These are phyloP conservation scores for Mallotus japonicus DNA, from an alignment of 441 rosid species.

Conservation along the genomic window DNA sequence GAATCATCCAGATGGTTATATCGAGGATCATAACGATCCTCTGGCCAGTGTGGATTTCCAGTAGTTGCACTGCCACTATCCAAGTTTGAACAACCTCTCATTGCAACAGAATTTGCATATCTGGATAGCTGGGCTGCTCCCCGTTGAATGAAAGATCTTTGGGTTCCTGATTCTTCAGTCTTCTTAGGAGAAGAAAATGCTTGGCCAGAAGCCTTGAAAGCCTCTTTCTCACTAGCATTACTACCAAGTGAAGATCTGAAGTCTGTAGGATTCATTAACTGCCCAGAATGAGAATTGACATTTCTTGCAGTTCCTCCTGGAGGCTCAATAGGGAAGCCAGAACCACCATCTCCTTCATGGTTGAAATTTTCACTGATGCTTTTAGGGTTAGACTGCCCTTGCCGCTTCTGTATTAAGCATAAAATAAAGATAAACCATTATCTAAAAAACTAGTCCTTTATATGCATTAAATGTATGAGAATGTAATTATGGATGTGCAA, in stretches of 20 bases:
- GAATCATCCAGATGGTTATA: constrained; percentile 37
- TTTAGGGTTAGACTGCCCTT: constrained; percentile 38
- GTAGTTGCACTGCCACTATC: constrained; percentile 40
- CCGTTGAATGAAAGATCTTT: constrained; percentile 41
- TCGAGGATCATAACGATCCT: constrained; percentile 37
- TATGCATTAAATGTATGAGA: not conserved
- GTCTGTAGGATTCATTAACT: constrained; percentile 24
- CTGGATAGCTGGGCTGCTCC: constrained; percentile 51
- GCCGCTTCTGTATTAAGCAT: constrained; percentile 43
- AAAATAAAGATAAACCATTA: not conserved
- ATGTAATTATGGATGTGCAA: not conserved
- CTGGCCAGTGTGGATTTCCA: constrained; percentile 40
- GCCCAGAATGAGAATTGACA: constrained; percentile 34
- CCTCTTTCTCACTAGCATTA: constrained; percentile 29
- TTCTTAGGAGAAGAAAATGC: constrained; percentile 38
- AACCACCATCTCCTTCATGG: constrained; percentile 42
- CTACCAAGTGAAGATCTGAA: constrained; percentile 32
- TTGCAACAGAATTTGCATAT: constrained; percentile 76
- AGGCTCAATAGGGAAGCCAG: constrained; percentile 50
- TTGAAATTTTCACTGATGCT: constrained; percentile 49
- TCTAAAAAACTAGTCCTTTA: not conserved
- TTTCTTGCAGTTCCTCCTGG: constrained; percentile 34
- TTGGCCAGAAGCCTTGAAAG: constrained; percentile 24
- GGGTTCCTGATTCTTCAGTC: constrained; percentile 36
- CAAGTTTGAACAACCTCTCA: constrained; percentile 56